Base-by-base conservation (phyloP, 371 early-diverging fungal species). In the Mucor indicus region DNA sequence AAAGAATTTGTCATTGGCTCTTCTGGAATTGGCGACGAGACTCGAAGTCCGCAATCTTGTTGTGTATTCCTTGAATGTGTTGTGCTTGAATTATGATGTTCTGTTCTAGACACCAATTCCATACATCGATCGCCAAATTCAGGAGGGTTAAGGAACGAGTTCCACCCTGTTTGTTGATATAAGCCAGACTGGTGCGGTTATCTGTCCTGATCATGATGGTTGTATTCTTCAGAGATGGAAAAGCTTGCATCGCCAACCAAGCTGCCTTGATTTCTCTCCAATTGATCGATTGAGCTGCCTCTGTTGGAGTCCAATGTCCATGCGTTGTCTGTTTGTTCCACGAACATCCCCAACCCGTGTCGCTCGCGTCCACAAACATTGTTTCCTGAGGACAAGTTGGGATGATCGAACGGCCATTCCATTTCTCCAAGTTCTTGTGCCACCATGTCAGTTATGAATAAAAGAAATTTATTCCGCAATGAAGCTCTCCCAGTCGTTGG, bases 101-200 rank as follows among this genome's bases (percentile, higher is more conserved):
- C 11, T 45, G 21, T 11, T 31, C 9, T 2, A 62, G 50, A 19
- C 57, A 62, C 43, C 45, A 43, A 9, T 17, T 59, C 60, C 55
- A 62, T 1, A 67, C 36, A n/a, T 20, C 4, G 0, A 61, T 62
- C 1, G 62, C 62, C 19, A 67, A 24, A 16, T 32, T 30, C 25
- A 53, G 32, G 21, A 67, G 38, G 0, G 33, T 33, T 0, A 54
- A 25, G 2, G 68, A 62, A 2, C 55, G 48, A 9, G 58, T 62
- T 3, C 58, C 55, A 17, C 60, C 62, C 33, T 60, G 58, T 15
- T 54, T 53, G 53, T 67, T 67, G 32, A 55, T 56, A 19, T 63
- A 61, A 0, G 56, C n/a, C 13, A 53, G 45, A 2, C 51, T 42
- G 8, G 57, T 69, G 0, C 38, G 57, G 35, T 69, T 69, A 59